A percentile compares a stretch with the other conserved stretches of the same genome.
phyloP scores from a whole-genome alignment of 164 flowering plant species.

The grape (Vitis vinifera) region ASM3070453v1 NC_081812.1:17785501-17786000 shows the following conservation, averaged over 20 bases:
- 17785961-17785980: slow-evolving; percentile 78
- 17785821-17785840: slow-evolving; percentile 56
- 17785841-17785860: slow-evolving; percentile 40
- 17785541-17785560: too few species aligned
- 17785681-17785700: slow-evolving; percentile 17
- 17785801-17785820: slow-evolving; percentile 38
- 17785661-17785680: slow-evolving; percentile 22
- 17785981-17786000: slow-evolving; percentile 50
- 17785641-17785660: slow-evolving; percentile 51
- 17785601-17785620: slow-evolving; percentile 52
- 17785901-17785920: slow-evolving; percentile 49
- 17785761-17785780: slow-evolving; percentile 68
- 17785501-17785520: too few species aligned
- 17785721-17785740: slow-evolving; percentile 23
- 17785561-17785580: slow-evolving; percentile 23
- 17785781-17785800: slow-evolving; percentile 51
- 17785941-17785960: slow-evolving; percentile 77
- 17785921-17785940: slow-evolving; percentile 55
- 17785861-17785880: slow-evolving; percentile 42
- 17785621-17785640: slow-evolving; percentile 54
- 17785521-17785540: too few species aligned
- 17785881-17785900: slow-evolving; percentile 38
- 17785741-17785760: slow-evolving; percentile 66
- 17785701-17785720: slow-evolving; percentile 53
- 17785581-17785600: slow-evolving; percentile 49